phyloP scores from a whole-genome alignment of 768 basidiomycete species.

The Galerina sulciceps region DNA sequence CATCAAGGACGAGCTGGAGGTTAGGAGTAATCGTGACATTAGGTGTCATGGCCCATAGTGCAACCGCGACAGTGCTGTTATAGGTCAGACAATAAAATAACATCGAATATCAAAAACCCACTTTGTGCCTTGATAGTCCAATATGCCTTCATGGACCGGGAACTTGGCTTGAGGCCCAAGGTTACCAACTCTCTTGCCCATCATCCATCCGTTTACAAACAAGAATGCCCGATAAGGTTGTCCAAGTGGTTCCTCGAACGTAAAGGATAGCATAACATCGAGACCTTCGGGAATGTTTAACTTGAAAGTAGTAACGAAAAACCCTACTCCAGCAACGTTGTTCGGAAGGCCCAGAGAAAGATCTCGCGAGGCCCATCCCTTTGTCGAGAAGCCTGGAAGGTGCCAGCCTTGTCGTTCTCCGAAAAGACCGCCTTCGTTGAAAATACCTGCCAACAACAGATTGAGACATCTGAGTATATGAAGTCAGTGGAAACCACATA shows the following conservation, averaged over 20 bases:
- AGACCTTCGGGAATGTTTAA: slow-evolving; percentile 59
- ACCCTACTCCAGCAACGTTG: slow-evolving; percentile 71
- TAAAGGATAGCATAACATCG: slow-evolving; percentile 77
- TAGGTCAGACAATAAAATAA: not conserved
- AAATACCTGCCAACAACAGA: slow-evolving; percentile 40
- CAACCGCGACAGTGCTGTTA: slow-evolving; percentile 61
- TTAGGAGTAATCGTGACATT: slow-evolving; percentile 50
- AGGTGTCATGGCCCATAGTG: slow-evolving; percentile 70
- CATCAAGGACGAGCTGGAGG: slow-evolving; percentile 58
- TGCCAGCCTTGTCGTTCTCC: slow-evolving; percentile 80
- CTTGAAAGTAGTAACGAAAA: slow-evolving; percentile 78
- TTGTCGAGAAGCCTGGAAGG: slow-evolving; percentile 69
- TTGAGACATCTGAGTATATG: not conserved
- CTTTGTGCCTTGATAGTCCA: slow-evolving; percentile 76
- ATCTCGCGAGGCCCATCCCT: slow-evolving; percentile 60
- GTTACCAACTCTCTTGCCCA: slow-evolving; percentile 79
- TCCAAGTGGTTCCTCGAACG: slow-evolving; percentile 59
- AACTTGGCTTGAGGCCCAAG: slow-evolving; percentile 80
- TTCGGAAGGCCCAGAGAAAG: slow-evolving; percentile 63
- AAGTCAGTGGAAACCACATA: slow-evolving; percentile 5
- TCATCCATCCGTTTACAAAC: slow-evolving; percentile 91
- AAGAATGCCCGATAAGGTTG: slow-evolving; percentile 75
- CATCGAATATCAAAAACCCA: slow-evolving; percentile 34
- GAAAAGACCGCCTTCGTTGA: slow-evolving; percentile 75
- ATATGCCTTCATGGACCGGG: slow-evolving; percentile 83